phyloP scores from a whole-genome alignment of 1,284 basidiomycete species.

The Entoloma clypeatum region DNA sequence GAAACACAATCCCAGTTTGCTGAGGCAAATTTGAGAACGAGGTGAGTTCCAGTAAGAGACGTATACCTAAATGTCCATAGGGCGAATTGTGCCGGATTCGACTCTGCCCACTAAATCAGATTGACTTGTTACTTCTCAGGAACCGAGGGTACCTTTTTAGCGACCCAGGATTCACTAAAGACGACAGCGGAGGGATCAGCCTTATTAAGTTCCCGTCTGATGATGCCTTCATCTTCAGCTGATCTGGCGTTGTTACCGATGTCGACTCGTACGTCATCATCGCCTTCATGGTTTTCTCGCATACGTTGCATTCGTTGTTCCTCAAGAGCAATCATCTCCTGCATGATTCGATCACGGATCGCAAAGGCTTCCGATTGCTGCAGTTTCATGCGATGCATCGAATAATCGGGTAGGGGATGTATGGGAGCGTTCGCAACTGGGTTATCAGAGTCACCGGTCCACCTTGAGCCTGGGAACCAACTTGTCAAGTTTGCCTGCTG shows the following conservation, averaged over 20 bases:
- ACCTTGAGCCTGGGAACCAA: conserved; percentile 67
- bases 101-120: conserved; percentile 48
- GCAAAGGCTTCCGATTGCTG: conserved; percentile 81
- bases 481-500: conserved; percentile 35
- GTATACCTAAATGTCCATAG: conserved; percentile 87
- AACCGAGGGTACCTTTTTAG: conserved; percentile 72
- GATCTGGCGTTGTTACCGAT: conserved; percentile 54
- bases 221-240: conserved; percentile 87
- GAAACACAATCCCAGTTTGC: conserved; percentile 86
- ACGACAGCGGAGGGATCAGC: conserved; percentile 95
- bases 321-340: conserved; percentile 96
- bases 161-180: conserved; percentile 93
- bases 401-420: conserved; percentile 11
- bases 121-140: not conserved
- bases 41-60: conserved; percentile 28
- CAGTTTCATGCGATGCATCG: conserved; percentile 37
- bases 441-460: conserved; percentile 37
- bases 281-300: conserved; percentile 64
- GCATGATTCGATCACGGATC: conserved; percentile 96
- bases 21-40: conserved; percentile 22
- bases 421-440: conserved; percentile 22
- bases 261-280: conserved; percentile 51
- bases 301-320: conserved; percentile 96
- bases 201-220: conserved; percentile 91
- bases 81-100: conserved; percentile 91